phyloP scores from a whole-genome alignment of 2,329 filamentous ascomycete genomes.

The Thielaviopsis musarum region DNA sequence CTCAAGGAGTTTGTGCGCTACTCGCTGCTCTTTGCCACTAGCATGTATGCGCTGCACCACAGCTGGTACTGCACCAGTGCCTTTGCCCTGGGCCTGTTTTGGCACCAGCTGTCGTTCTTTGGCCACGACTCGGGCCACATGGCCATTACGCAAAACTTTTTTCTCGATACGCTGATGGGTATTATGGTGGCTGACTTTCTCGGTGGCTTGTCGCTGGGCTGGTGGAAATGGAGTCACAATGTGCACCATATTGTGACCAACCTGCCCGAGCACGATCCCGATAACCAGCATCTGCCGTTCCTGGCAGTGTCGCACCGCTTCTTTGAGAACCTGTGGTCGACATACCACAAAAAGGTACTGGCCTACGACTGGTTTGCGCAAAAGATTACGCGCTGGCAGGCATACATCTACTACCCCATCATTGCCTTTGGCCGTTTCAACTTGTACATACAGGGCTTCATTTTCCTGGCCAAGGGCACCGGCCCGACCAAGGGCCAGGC shows the following conservation, averaged over 20 bases:
- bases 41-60: conserved; percentile 42
- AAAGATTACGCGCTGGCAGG: conserved; percentile 54
- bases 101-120: conserved; percentile 89
- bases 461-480: conserved; percentile 52
- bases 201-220: conserved; percentile 77
- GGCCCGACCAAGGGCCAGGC: conserved; percentile 60
- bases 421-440: conserved; percentile 75
- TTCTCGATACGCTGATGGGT: conserved; percentile 66
- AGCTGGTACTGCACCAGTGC: conserved; percentile 56
- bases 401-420: conserved; percentile 70
- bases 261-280: conserved; percentile 84
- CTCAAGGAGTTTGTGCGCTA: conserved; percentile 61
- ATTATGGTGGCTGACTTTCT: conserved; percentile 82
- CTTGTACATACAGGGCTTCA: conserved; percentile 67
- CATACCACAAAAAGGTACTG: conserved; percentile 73
- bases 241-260: conserved; percentile 96
- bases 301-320: conserved; percentile 77
- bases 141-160: conserved; percentile 87
- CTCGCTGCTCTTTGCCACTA: conserved; percentile 40
- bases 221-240: conserved; percentile 97
- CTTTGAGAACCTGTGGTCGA: conserved; percentile 54
- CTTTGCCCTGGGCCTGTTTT: conserved; percentile 62
- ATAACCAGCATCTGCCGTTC: conserved; percentile 82
- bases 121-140: conserved; percentile 95
- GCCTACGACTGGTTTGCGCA: conserved; percentile 59